These are phyloP conservation scores for Sarcodon aspratus DNA, from an alignment of 768 basidiomycete species.

Conservation along the genomic window DNA sequence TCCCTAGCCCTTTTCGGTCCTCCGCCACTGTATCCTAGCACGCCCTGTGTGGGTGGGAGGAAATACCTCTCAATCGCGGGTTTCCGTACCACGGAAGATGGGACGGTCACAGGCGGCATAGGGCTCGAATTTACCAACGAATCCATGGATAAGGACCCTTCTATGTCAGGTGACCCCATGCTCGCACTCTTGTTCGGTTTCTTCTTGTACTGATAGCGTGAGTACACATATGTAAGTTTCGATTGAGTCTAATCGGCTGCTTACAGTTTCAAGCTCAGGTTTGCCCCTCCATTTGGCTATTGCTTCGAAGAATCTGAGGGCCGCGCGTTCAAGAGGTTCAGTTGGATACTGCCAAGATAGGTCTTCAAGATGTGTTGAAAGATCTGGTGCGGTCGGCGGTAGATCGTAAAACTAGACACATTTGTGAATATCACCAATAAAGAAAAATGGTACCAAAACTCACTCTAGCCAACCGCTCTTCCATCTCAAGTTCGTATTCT, in stretches of 20 bases:
- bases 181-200: conserved; percentile 18
- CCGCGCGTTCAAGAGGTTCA: conserved; percentile 70
- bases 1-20: background rate
- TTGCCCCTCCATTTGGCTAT: conserved; percentile 76
- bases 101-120: conserved; percentile 32
- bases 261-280: conserved; percentile 71
- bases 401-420: conserved; percentile 61
- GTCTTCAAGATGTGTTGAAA: conserved; percentile 71
- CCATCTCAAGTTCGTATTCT: conserved; percentile 71
- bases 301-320: conserved; percentile 72
- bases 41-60: conserved; percentile 9
- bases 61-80: conserved; percentile 29
- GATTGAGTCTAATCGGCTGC: conserved; percentile 1
- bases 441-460: conserved; percentile 15
- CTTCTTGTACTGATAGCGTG: conserved; percentile 44
- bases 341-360: conserved; percentile 73
- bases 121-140: conserved; percentile 64
- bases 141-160: conserved; percentile 43
- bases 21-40: background rate
- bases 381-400: conserved; percentile 56
- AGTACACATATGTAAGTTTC: conserved; percentile 9
- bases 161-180: conserved; percentile 14
- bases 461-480: conserved; percentile 56
- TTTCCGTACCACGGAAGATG: conserved; percentile 11
- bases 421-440: background rate